Percentiles rank a stretch among this genome's conserved stretches.
These are phyloP conservation scores for Phytopythium cucurbitacearum DNA, from an alignment of 352 stramenopile genomes.

Conservation along the genomic window DNA sequence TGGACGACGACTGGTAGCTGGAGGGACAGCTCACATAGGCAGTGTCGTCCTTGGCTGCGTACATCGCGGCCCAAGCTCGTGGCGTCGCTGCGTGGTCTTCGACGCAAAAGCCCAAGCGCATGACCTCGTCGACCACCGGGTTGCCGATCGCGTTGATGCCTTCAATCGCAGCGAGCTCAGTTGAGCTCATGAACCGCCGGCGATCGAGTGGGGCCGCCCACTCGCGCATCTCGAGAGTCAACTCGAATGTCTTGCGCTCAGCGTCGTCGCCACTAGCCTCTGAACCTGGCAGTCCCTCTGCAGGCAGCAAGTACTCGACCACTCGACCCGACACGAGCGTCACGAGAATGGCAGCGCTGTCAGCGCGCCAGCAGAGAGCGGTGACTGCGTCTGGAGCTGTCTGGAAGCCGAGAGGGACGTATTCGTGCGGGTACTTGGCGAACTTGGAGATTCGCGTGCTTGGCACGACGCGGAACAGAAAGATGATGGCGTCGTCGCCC, in stretches of 20 bases:
- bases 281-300: conserved; percentile 15
- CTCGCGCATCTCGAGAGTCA: conserved; percentile 34
- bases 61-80: conserved; percentile 35
- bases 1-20: conserved; percentile 11
- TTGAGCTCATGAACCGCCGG: conserved; percentile 38
- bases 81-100: conserved; percentile 19
- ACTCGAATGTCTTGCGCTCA: conserved; percentile 51
- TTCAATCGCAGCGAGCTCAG: conserved; percentile 46
- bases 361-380: conserved; percentile 61
- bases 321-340: conserved; percentile 53
- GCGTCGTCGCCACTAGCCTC: conserved; percentile 7
- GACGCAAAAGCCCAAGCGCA: conserved; percentile 44
- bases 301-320: conserved; percentile 63
- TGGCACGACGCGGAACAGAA: conserved; percentile 77
- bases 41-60: conserved; percentile 24
- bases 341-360: conserved; percentile 62
- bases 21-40: conserved; percentile 46
- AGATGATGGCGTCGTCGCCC: conserved; percentile 78
- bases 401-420: conserved; percentile 78
- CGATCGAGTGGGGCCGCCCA: conserved; percentile 34
- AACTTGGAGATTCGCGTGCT: conserved; percentile 48
- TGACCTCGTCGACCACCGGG: conserved; percentile 40
- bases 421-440: conserved; percentile 50
- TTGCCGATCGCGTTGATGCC: conserved; percentile 31
- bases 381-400: conserved; percentile 22